phyloP scores from a whole-genome alignment of 2,329 filamentous ascomycete species.

The Nothomitra cinnamomea region DNA sequence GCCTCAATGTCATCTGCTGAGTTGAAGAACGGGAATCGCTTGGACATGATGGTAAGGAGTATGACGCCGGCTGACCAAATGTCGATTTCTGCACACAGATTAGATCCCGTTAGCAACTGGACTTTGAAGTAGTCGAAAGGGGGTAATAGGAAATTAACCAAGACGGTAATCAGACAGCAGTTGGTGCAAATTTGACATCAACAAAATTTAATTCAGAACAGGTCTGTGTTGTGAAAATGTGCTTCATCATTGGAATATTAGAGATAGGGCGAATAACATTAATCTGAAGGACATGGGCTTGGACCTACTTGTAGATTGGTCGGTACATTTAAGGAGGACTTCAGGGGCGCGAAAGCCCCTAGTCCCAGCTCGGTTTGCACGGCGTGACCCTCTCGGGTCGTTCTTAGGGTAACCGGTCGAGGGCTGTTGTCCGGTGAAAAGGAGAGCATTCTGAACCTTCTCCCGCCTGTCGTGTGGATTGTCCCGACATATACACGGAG shows the following conservation, averaged over 20 bases:
- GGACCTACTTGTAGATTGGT: slow-evolving; percentile 52
- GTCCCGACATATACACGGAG: slow-evolving; percentile 69
- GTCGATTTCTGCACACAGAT: slow-evolving; percentile 46
- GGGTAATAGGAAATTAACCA: neutral
- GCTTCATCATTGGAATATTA: no score
- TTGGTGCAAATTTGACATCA: neutral
- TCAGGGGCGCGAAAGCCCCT: slow-evolving; percentile 92
- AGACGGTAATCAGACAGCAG: neutral
- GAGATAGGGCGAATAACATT: no score
- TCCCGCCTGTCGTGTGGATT: slow-evolving; percentile 40
- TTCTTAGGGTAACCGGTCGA: slow-evolving; percentile 65
- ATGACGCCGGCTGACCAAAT: slow-evolving; percentile 98
- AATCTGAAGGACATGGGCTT: neutral
- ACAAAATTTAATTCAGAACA: neutral
- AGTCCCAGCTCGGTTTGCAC: slow-evolving; percentile 88
- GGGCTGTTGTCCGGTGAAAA: slow-evolving; percentile 21
- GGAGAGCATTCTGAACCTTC: neutral
- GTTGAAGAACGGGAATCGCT: slow-evolving; percentile 96
- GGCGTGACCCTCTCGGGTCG: slow-evolving; percentile 70
- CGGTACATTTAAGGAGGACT: slow-evolving; percentile 91
- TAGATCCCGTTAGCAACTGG: neutral
- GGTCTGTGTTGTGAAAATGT: no score
- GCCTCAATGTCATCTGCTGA: slow-evolving; percentile 96
- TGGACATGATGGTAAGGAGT: slow-evolving; percentile 79
- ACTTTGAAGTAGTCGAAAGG: neutral